Conservation (phyloP, 768 basidiomycete genomes). For the Lactarius quietus region DNA sequence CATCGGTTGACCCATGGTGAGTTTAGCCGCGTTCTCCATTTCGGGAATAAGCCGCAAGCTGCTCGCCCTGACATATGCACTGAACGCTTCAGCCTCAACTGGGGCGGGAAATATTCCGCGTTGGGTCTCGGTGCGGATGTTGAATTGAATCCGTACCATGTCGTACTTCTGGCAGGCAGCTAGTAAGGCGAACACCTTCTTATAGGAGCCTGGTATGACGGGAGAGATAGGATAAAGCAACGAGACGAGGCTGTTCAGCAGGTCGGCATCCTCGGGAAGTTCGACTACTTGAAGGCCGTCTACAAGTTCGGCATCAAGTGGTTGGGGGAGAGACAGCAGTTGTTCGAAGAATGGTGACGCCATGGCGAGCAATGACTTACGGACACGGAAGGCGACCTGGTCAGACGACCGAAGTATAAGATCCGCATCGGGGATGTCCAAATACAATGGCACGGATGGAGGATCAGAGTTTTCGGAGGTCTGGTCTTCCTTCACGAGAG, state of each 20-base stretch:
- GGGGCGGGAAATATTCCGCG: too few relatives aligned
- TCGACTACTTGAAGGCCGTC: too few relatives aligned
- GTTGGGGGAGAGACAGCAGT: neutral
- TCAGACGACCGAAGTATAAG: neutral
- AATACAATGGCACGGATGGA: neutral
- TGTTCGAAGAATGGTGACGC: neutral
- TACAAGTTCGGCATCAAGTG: too few relatives aligned
- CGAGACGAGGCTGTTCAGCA: conserved; percentile 8
- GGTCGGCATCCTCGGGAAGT: too few relatives aligned
- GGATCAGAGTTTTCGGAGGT: neutral
- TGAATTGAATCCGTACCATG: too few relatives aligned
- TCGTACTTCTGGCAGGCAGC: too few relatives aligned
- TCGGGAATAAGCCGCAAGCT: neutral
- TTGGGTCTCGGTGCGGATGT: too few relatives aligned
- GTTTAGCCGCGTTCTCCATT: neutral
- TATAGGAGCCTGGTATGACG: neutral
- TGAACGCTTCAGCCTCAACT: too few relatives aligned
- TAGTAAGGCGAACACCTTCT: too few relatives aligned
- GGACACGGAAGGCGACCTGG: neutral
- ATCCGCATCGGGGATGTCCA: neutral
- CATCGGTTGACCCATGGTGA: neutral
- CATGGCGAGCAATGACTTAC: too few relatives aligned
- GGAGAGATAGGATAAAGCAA: conserved; percentile 4
- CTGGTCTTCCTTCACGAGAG: neutral
- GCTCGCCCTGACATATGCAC: too few relatives aligned